Evolutionary conservation across 208 protist species (phyloP).

Genomic region (Leishmania lainsoni): DNA sequence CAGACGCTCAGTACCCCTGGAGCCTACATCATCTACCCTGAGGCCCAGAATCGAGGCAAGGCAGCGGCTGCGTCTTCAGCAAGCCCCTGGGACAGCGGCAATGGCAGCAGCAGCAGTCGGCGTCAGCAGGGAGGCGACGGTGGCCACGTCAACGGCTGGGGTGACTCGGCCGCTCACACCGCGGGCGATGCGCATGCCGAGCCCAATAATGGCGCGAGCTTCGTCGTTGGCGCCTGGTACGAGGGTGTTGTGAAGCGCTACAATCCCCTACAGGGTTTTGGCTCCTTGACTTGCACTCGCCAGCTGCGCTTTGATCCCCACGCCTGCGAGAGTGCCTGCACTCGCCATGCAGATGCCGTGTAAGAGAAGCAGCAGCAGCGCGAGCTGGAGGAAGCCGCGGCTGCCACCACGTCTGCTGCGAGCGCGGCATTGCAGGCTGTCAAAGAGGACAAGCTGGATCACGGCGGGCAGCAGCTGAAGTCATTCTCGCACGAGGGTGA

Average conservation of each 20-base stretch:
- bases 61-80: background rate
- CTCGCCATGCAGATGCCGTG: slow-evolving; percentile 18
- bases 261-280: slow-evolving; percentile 73
- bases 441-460: background rate
- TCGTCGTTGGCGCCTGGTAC: slow-evolving; percentile 51
- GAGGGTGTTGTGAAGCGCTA: slow-evolving; percentile 77
- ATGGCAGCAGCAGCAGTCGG: background rate
- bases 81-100: background rate
- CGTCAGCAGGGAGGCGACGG: too few relatives aligned
- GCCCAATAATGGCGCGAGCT: slow-evolving; percentile 49
- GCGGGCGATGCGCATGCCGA: background rate
- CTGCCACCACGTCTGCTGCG: background rate
- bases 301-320: slow-evolving; percentile 30
- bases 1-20: background rate
- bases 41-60: background rate
- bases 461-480: background rate
- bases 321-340: slow-evolving; percentile 30
- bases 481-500: background rate
- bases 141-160: background rate
- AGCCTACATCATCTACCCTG: slow-evolving; percentile 12
- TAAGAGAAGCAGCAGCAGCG: slow-evolving; percentile 19
- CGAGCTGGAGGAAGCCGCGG: slow-evolving; percentile 8
- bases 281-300: slow-evolving; percentile 65
- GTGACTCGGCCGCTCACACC: background rate
- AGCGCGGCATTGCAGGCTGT: background rate